Conservation (phyloP, 306 rosid genomes). For the Styphnolobium japonicum region DNA sequence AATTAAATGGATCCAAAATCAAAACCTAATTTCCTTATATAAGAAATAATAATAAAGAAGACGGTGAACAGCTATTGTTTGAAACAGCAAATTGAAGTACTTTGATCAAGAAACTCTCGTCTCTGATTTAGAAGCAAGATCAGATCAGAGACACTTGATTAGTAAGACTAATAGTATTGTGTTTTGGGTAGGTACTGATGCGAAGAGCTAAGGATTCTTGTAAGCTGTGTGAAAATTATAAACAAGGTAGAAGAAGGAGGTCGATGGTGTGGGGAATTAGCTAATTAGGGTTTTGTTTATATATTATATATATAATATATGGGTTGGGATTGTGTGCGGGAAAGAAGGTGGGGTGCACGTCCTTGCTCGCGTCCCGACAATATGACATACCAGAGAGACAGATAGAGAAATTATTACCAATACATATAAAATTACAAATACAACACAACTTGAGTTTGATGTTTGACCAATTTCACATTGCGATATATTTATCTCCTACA, state of each 20-base stretch:
- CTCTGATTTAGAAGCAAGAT: not conserved
- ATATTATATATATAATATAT: not conserved
- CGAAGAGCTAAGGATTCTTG: not conserved
- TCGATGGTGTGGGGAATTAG: slow-evolving; percentile 5
- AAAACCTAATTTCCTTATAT: not conserved
- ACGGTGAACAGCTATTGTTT: too few relatives aligned
- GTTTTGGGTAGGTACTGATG: not conserved
- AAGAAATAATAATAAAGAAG: too few relatives aligned
- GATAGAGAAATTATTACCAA: not conserved
- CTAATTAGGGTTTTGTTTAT: slow-evolving; percentile 34
- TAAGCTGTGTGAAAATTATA: not conserved
- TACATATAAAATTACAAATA: not conserved
- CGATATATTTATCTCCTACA: not conserved
- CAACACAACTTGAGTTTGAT: slow-evolving; percentile 1
- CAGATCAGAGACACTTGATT: not conserved
- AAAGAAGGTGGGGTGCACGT: slow-evolving; percentile 38
- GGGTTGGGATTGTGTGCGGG: slow-evolving; percentile 12
- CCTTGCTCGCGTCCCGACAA: slow-evolving; percentile 40
- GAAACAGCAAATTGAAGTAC: too few relatives aligned
- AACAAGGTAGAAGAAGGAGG: not conserved
- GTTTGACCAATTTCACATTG: slow-evolving; percentile 10
- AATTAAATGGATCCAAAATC: not conserved
- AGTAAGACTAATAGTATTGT: not conserved
- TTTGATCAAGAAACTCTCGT: too few relatives aligned
- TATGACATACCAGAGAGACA: slow-evolving; percentile 3